Percentiles rank a stretch among this genome's conserved stretches.
Conservation (phyloP, 169 alveolate genomes). For the Eimeria falciformis region DNA sequence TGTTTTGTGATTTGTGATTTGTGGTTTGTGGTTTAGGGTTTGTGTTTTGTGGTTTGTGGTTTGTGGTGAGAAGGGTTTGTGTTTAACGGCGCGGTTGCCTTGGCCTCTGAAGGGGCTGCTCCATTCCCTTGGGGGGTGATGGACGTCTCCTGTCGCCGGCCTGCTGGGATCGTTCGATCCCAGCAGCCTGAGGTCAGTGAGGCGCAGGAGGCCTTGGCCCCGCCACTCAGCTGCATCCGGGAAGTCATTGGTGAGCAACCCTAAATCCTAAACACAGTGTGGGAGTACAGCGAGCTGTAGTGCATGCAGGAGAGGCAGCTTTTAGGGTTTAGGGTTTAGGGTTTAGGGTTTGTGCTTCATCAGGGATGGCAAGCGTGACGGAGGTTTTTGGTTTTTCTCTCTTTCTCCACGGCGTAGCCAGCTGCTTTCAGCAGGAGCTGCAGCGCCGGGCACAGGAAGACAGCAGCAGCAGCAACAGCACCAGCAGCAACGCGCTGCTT, state of each 20-base stretch:
- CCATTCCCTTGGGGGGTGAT: conserved; percentile 74
- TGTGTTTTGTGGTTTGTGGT: neutral
- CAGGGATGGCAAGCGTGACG: conserved; percentile 58
- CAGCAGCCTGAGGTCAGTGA: neutral
- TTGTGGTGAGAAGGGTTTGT: conserved; percentile 9
- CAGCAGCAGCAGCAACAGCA: neutral
- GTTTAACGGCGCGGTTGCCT: conserved; percentile 24
- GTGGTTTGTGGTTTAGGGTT: neutral
- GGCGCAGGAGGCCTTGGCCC: neutral
- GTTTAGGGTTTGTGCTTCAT: neutral
- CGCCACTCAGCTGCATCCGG: neutral
- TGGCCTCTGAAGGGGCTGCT: conserved; percentile 47
- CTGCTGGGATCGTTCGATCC: neutral
- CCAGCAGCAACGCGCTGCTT: neutral
- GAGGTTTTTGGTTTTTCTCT: conserved; percentile 70
- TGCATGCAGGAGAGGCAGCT: neutral
- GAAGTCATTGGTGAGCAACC: conserved; percentile 21
- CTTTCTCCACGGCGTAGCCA: conserved; percentile 58
- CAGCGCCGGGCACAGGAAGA: neutral
- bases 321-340: neutral
- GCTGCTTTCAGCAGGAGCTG: conserved; percentile 27
- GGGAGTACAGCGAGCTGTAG: neutral
- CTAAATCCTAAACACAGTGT: neutral
- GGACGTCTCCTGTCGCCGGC: conserved; percentile 30
- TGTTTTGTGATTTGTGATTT: neutral